Conservation (phyloP, 768 basidiomycete species). For the Mycena sanguinolenta region DNA sequence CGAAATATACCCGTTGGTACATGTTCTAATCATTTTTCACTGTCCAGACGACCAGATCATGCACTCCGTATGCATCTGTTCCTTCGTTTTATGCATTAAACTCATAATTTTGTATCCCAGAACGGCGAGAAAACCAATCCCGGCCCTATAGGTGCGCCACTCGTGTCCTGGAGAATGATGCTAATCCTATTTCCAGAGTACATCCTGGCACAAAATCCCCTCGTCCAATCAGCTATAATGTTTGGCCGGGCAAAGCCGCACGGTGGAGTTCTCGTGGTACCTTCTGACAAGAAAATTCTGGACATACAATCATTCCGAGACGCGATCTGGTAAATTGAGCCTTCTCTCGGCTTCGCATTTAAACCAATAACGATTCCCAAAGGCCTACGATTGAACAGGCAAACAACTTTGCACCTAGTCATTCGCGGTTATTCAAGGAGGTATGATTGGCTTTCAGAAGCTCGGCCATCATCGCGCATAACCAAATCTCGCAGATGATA, state of each 20-base stretch:
- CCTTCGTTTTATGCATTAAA: not conserved
- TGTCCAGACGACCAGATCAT: conserved; percentile 21
- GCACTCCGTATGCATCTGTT: not conserved
- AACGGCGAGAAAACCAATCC: conserved; percentile 25
- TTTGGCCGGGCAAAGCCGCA: conserved; percentile 3
- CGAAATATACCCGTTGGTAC: not conserved
- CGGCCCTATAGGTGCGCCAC: not conserved
- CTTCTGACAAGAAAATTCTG: not conserved
- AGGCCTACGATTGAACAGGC: conserved; percentile 57
- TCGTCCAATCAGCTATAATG: conserved; percentile 6
- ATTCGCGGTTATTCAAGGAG: conserved; percentile 60
- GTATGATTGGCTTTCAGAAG: conserved; percentile 31
- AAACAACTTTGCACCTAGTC: conserved; percentile 58
- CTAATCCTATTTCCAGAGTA: not conserved
- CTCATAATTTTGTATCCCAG: not conserved
- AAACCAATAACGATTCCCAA: not conserved
- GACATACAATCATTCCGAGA: conserved; percentile 33
- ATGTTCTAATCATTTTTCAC: too few relatives aligned
- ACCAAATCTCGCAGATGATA: conserved; percentile 54
- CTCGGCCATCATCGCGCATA: too few relatives aligned
- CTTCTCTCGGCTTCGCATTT: conserved; percentile 3
- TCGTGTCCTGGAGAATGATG: not conserved
- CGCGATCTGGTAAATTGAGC: conserved; percentile 39
- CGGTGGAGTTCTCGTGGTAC: not conserved
- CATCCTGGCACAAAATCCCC: conserved; percentile 9